These are phyloP conservation scores for Fusarium nurragi DNA, from an alignment of 2,329 filamentous ascomycete species.

Conservation along the genomic window DNA sequence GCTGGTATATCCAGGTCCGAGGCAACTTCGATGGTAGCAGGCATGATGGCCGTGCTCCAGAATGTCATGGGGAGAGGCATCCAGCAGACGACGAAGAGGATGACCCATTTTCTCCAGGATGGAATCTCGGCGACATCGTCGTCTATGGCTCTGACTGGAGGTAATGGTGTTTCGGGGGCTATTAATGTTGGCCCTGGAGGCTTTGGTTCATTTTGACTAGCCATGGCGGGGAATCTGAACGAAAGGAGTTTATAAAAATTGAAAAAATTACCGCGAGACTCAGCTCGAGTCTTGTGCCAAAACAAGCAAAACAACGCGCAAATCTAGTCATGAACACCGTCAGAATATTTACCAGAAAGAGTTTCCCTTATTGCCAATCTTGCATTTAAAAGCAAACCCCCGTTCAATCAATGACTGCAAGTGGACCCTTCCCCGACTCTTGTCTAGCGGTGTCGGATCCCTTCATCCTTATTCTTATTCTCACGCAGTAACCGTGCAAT, in stretches of 20 bases:
- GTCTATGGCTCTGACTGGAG: conserved; percentile 25
- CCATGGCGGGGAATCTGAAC: conserved; percentile 4
- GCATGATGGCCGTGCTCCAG: conserved; percentile 44
- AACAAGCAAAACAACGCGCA: neutral
- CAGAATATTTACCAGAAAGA: neutral
- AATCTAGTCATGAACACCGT: too few relatives aligned
- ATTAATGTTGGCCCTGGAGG: neutral
- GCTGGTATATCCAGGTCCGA: conserved; percentile 12
- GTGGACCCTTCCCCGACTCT: conserved; percentile 1
- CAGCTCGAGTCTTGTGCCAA: neutral
- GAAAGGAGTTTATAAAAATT: neutral
- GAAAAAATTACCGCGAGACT: neutral
- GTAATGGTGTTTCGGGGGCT: neutral
- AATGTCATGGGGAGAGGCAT: conserved; percentile 45
- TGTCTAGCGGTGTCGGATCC: conserved; percentile 30
- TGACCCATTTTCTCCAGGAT: conserved; percentile 42
- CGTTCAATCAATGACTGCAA: neutral
- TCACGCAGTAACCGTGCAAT: neutral
- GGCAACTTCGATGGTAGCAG: conserved; percentile 36
- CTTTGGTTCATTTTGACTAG: conserved; percentile 17
- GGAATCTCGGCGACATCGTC: conserved; percentile 36
- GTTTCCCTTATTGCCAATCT: neutral
- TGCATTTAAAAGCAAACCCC: neutral
- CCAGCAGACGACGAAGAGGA: conserved; percentile 44
- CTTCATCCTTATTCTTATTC: neutral